Evolutionary conservation across 148 eudicot species (phyloP), one percentile per base, ranked within the genome.

Genomic region (Pharnaceum exiguum): DNA sequence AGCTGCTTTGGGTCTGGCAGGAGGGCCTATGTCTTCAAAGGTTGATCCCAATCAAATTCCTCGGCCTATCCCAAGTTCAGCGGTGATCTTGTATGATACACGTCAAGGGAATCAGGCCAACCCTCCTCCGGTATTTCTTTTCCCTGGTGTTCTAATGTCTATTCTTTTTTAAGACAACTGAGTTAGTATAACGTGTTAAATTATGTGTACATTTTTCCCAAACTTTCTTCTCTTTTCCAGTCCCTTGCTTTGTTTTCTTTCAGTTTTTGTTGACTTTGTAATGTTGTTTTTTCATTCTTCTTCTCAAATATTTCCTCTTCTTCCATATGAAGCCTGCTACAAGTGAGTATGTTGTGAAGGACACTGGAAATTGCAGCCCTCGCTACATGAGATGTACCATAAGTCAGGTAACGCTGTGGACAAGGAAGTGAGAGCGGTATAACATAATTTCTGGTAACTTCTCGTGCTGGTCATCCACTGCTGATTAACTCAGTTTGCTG

Each of bases 281-380:
- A 32, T 47, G 36, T 26, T 2, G 11, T 47, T 23, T 46, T 15
- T 46, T 28, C 11, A 28, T 36, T 27, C 46, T 51, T 4, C 22
- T 54, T 51, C 61, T 53, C 10, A 36, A 35, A 17, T 29, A 47
- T 24, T 35, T 28, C 15, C 8, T 26, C 21, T 9, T 51, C 18
- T 46, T 47, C 40, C 11, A 35, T 17, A 33, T 60, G 66, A 25
- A 69, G 72, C 73, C 67, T 69, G 73, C 96, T 46, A 87, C 98
- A 28, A 72, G 76, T 51, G 89, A 87, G 59, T 87, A 79, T 68
- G 79, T 91, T 71, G 98, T 77, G 35, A 85, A 66, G 71, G 98
- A 91, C 73, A 82, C 96, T 45, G 98, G 98, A 59, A 91, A 91
- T 67, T 85, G 96, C 84, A 87, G 94, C 62, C 98, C 98, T 28